Percentiles rank a stretch among this genome's conserved stretches.
These are phyloP conservation scores for Salvia rosmarinus DNA, from an alignment of 257 asterid species.

Conservation along the genomic window DNA sequence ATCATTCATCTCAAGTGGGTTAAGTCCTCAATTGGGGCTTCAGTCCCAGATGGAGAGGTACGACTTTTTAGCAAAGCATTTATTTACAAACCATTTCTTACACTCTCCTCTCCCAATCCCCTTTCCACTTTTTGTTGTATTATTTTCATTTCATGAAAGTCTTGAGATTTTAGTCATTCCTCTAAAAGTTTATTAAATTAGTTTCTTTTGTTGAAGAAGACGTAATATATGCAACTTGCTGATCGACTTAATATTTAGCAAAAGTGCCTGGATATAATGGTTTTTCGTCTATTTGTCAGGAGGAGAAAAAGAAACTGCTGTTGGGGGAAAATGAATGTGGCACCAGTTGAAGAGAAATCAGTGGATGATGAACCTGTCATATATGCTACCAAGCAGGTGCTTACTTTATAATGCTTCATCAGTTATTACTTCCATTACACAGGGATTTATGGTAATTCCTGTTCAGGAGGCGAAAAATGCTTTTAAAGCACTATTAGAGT, in stretches of 20 bases:
- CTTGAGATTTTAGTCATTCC: constrained; percentile 5
- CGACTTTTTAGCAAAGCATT: constrained; percentile 22
- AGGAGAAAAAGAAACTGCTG: constrained; percentile 61
- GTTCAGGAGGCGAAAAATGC: constrained; percentile 94
- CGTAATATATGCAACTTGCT: constrained; percentile 10
- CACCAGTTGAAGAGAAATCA: constrained; percentile 65
- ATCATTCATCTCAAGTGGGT: constrained; percentile 46
- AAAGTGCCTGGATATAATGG: background rate
- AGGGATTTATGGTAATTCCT: constrained; percentile 22
- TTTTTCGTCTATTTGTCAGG: constrained; percentile 42
- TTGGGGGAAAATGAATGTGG: constrained; percentile 54
- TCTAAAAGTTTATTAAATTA: background rate
- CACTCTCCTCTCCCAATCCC: background rate
- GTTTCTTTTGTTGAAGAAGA: constrained; percentile 15
- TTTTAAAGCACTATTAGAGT: constrained; percentile 82
- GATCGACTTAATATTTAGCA: constrained; percentile 1
- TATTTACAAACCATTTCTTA: too few relatives aligned
- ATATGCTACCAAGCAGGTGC: constrained; percentile 91
- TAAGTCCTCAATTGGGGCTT: constrained; percentile 55
- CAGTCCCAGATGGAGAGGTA: constrained; percentile 74
- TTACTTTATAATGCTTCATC: constrained; percentile 35
- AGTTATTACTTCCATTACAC: constrained; percentile 10
- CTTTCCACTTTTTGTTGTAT: background rate
- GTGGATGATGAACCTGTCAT: constrained; percentile 65
- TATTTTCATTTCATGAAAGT: background rate